Percentiles rank a stretch among this genome's conserved stretches.
Conservation (phyloP, 139 green algal species). For the Picochlorum sp. region DNA sequence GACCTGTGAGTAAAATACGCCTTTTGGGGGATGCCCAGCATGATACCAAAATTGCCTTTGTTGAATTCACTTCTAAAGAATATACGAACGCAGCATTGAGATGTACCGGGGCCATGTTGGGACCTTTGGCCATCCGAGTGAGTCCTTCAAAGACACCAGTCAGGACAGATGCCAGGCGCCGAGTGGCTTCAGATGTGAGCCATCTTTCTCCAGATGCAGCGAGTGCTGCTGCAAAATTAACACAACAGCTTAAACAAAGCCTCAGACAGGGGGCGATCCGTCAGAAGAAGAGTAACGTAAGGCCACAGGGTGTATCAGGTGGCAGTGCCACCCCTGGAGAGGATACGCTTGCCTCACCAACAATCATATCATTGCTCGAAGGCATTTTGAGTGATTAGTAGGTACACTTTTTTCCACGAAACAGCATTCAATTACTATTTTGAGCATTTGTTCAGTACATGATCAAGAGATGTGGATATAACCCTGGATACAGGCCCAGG, state of each 20-base stretch:
- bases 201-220: neutral
- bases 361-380: slow-evolving; percentile 8
- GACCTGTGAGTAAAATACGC: slow-evolving; percentile 67
- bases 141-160: slow-evolving; percentile 84
- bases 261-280: neutral
- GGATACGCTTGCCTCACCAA: neutral
- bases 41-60: slow-evolving; percentile 87
- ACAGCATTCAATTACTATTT: too few relatives aligned
- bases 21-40: slow-evolving; percentile 85
- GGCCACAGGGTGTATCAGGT: neutral
- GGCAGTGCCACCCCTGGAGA: neutral
- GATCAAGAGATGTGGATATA: too few relatives aligned
- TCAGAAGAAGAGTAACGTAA: neutral
- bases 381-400: slow-evolving; percentile 4
- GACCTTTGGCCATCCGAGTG: slow-evolving; percentile 66
- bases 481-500: too few relatives aligned
- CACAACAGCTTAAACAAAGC: neutral
- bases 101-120: slow-evolving; percentile 83
- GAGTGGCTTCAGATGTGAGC: neutral
- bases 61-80: slow-evolving; percentile 82
- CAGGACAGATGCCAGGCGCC: slow-evolving; percentile 17
- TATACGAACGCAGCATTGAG: slow-evolving; percentile 76
- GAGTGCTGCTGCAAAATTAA: neutral
- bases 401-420: neutral
- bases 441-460: too few relatives aligned